These are phyloP conservation scores for Vaccinium myrtillus DNA, from an alignment of 148 eudicot species.

Conservation along the genomic window DNA sequence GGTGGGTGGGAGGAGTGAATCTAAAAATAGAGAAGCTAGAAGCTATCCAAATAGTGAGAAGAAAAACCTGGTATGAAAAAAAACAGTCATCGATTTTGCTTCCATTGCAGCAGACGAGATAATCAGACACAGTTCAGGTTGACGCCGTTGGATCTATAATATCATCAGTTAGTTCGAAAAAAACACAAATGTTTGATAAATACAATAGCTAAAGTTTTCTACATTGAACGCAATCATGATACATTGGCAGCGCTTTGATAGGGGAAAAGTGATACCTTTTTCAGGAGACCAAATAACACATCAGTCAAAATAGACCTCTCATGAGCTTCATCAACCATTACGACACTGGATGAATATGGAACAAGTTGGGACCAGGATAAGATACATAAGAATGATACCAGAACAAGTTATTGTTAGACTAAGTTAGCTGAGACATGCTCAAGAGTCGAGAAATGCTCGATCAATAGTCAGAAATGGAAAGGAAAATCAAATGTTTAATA, in stretches of 20 bases:
- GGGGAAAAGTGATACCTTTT: slow-evolving; percentile 50
- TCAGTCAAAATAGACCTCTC: slow-evolving; percentile 95
- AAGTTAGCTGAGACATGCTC: background rate
- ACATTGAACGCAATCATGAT: background rate
- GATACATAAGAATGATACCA: background rate
- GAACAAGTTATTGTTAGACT: background rate
- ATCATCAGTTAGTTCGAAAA: slow-evolving; percentile 1
- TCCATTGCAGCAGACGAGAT: slow-evolving; percentile 98
- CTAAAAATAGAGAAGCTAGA: background rate
- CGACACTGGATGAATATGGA: slow-evolving; percentile 46
- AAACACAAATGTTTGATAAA: slow-evolving; percentile 8
- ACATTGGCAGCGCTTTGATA: background rate
- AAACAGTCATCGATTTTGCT: slow-evolving; percentile 89
- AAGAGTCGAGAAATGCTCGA: background rate
- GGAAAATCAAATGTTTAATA: background rate
- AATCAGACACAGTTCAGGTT: slow-evolving; percentile 83
- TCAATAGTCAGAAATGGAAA: background rate
- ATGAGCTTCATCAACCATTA: slow-evolving; percentile 99
- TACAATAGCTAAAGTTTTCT: background rate
- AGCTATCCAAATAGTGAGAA: background rate
- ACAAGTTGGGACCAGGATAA: background rate
- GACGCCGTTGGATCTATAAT: slow-evolving; percentile 81
- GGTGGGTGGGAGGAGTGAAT: too few relatives aligned
- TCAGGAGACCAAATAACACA: slow-evolving; percentile 83
- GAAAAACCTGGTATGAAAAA: slow-evolving; percentile 66